These are phyloP conservation scores for Blastobotrys apis DNA, from an alignment of 1,139 yeast genomes.

Conservation along the genomic window DNA sequence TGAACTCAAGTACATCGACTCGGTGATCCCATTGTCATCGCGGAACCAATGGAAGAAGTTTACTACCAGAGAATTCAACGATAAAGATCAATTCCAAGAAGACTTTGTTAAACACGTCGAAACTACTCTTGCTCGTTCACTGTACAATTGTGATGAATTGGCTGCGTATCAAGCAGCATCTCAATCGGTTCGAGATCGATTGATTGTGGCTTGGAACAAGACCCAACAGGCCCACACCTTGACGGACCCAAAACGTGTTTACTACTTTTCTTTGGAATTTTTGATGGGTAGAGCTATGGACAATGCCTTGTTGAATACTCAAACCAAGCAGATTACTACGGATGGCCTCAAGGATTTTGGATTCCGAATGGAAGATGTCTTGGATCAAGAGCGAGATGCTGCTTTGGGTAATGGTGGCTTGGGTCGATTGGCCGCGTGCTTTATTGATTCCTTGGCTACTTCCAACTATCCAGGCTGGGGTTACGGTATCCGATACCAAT, in stretches of 20 bases:
- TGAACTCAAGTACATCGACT: slow-evolving; percentile 78
- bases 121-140: slow-evolving; percentile 79
- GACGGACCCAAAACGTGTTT: slow-evolving; percentile 80
- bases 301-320: slow-evolving; percentile 82
- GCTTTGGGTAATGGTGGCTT: slow-evolving; percentile 95
- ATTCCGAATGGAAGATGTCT: slow-evolving; percentile 79
- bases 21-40: slow-evolving; percentile 72
- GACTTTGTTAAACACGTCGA: slow-evolving; percentile 83
- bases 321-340: slow-evolving; percentile 49
- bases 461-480: slow-evolving; percentile 96
- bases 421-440: slow-evolving; percentile 93
- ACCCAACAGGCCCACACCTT: slow-evolving; percentile 88
- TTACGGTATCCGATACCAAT: slow-evolving; percentile 87
- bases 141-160: slow-evolving; percentile 86
- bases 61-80: slow-evolving; percentile 47
- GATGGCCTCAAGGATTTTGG: slow-evolving; percentile 71
- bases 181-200: slow-evolving; percentile 68
- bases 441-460: slow-evolving; percentile 82
- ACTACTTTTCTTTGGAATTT: slow-evolving; percentile 83
- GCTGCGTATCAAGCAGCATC: slow-evolving; percentile 94
- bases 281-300: slow-evolving; percentile 95
- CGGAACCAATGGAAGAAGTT: slow-evolving; percentile 74
- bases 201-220: slow-evolving; percentile 85
- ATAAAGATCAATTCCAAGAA: slow-evolving; percentile 59
- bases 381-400: slow-evolving; percentile 87